phyloP scores from a whole-genome alignment of 2,329 filamentous ascomycete genomes.

The Colletotrichum eleusines region DNA sequence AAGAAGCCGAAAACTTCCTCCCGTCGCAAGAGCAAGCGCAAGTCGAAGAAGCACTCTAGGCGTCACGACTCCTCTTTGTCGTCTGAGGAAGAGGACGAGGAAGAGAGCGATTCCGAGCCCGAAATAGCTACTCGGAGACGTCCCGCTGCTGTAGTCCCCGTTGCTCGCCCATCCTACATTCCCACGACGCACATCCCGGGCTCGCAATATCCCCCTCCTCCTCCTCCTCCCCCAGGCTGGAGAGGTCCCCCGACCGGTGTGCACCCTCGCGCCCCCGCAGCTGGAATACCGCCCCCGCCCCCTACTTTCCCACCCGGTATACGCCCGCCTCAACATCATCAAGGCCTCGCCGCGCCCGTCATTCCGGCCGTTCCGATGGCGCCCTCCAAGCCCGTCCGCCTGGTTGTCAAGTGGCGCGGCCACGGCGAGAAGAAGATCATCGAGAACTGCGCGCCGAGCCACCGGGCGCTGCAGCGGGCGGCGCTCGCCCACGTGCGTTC shows the following conservation, averaged over 20 bases:
- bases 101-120: constrained; percentile 27
- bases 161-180: constrained; percentile 44
- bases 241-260: constrained; percentile 26
- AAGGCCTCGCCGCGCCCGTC: background rate
- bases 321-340: constrained; percentile 10
- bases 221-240: constrained; percentile 29
- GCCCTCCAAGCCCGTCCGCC: constrained; percentile 44
- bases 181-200: constrained; percentile 33
- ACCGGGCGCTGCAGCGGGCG: constrained; percentile 41
- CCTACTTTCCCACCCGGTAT: constrained; percentile 25
- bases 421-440: constrained; percentile 49
- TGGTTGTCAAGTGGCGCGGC: constrained; percentile 47
- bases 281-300: constrained; percentile 13
- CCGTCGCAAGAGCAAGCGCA: constrained; percentile 28
- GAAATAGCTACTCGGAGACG: constrained; percentile 45
- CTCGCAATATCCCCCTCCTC: constrained; percentile 22
- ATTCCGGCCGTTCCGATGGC: constrained; percentile 24
- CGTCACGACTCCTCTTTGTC: constrained; percentile 7
- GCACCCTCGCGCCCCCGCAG: constrained; percentile 37
- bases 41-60: constrained; percentile 17
- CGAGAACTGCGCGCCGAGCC: constrained; percentile 44
- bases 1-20: constrained; percentile 26
- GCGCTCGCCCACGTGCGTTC: constrained; percentile 33
- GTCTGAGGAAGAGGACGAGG: constrained; percentile 2
- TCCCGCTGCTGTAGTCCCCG: constrained; percentile 12